Conservation (phyloP, 2,329 filamentous ascomycete genomes). For the Amesomyces nigricolor region DNA sequence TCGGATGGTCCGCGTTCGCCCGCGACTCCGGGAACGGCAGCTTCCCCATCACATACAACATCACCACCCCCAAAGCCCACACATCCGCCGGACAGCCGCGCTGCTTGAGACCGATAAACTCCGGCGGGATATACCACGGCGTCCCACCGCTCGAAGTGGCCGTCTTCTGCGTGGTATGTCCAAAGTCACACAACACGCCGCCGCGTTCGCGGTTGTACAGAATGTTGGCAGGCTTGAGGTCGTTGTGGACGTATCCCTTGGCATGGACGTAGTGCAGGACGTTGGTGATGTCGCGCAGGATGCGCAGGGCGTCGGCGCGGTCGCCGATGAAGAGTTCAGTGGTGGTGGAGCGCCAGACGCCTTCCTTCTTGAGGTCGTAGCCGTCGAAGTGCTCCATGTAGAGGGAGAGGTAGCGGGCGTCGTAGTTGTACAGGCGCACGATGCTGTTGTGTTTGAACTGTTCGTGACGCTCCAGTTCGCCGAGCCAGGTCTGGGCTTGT, state of each 20-base stretch:
- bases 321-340: conserved; percentile 48
- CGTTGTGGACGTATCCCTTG: conserved; percentile 52
- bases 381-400: conserved; percentile 59
- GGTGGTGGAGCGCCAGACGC: conserved; percentile 44
- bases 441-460: conserved; percentile 52
- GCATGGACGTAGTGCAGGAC: conserved; percentile 53
- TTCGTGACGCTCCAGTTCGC: conserved; percentile 52
- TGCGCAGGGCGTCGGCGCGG: conserved; percentile 45
- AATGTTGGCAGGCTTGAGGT: conserved; percentile 58
- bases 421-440: conserved; percentile 53
- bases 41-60: conserved; percentile 54
- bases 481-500: conserved; percentile 55
- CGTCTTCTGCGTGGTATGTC: conserved; percentile 45
- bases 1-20: conserved; percentile 42
- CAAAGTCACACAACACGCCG: conserved; percentile 57
- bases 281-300: conserved; percentile 48
- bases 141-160: conserved; percentile 48
- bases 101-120: conserved; percentile 51
- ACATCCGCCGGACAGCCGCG: conserved; percentile 53
- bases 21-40: conserved; percentile 51
- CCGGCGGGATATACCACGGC: conserved; percentile 57
- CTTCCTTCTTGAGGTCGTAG: conserved; percentile 45
- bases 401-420: conserved; percentile 53
- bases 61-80: conserved; percentile 55
- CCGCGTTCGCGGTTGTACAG: conserved; percentile 54